A percentile compares a stretch with the other conserved stretches of the same genome.
These are phyloP conservation scores for Anthoceros angustus DNA, from an alignment of 225 moss, liverwort and hornwort genomes.

Conservation along the genomic window DNA sequence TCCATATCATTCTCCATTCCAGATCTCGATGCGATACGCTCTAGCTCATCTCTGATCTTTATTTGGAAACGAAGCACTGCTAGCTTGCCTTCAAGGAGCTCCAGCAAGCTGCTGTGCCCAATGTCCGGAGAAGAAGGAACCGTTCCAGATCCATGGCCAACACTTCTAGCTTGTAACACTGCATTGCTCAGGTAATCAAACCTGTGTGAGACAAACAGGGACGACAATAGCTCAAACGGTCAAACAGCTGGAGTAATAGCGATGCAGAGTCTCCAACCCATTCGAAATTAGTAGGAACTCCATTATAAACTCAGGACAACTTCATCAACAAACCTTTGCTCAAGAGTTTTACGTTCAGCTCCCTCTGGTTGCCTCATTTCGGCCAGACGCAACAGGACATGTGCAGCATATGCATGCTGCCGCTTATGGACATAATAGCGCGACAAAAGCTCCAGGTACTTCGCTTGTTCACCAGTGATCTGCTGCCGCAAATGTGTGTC, in stretches of 20 bases:
- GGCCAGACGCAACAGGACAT: slow-evolving; percentile 86
- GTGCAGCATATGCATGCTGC: slow-evolving; percentile 95
- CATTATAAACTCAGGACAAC: too few species aligned
- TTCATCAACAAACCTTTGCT: slow-evolving; percentile 43
- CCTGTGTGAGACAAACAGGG: slow-evolving; percentile 20
- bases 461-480: slow-evolving; percentile 73
- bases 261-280: background rate
- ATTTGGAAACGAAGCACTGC: slow-evolving; percentile 91
- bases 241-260: background rate
- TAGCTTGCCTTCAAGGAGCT: slow-evolving; percentile 89
- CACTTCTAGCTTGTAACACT: slow-evolving; percentile 94
- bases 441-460: slow-evolving; percentile 77
- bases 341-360: slow-evolving; percentile 42
- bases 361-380: slow-evolving; percentile 74
- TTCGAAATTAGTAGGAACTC: background rate
- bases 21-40: slow-evolving; percentile 33
- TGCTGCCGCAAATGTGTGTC: slow-evolving; percentile 64
- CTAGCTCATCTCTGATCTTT: slow-evolving; percentile 64
- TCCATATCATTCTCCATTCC: slow-evolving; percentile 17
- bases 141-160: slow-evolving; percentile 63
- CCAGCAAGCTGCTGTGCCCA: slow-evolving; percentile 88
- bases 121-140: slow-evolving; percentile 72
- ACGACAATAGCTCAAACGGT: background rate
- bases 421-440: slow-evolving; percentile 79
- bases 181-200: slow-evolving; percentile 96